phyloP scores from a whole-genome alignment of 2,329 filamentous ascomycete genomes.

The Tolypocladium endophyticum region DNA sequence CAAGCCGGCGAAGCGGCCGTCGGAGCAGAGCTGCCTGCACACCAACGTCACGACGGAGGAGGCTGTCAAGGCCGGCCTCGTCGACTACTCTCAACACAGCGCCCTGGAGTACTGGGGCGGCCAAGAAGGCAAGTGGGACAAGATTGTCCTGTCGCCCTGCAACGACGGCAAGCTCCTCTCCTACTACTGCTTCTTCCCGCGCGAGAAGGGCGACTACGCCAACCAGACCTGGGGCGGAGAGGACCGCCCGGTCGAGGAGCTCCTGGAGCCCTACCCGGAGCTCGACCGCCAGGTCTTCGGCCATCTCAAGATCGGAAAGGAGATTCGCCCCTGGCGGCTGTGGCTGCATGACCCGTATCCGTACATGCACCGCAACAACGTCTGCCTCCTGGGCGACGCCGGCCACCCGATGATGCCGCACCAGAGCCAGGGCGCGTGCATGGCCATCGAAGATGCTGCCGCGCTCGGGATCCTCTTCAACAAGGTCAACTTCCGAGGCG shows the following conservation, averaged over 20 bases:
- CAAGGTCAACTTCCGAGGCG: conserved; percentile 31
- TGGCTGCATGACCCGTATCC: conserved; percentile 53
- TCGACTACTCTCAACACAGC: conserved; percentile 49
- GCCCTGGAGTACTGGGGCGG: conserved; percentile 65
- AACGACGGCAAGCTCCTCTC: conserved; percentile 54
- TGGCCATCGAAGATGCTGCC: conserved; percentile 55
- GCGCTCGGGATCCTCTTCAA: conserved; percentile 52
- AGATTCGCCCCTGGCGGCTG: conserved; percentile 55
- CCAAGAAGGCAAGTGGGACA: conserved; percentile 51
- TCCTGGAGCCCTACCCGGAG: conserved; percentile 49
- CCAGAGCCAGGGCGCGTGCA: conserved; percentile 55
- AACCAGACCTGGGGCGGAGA: conserved; percentile 49
- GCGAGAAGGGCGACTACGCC: conserved; percentile 43
- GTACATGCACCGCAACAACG: conserved; percentile 38
- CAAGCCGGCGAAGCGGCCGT: conserved; percentile 44
- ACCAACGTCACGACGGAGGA: conserved; percentile 52
- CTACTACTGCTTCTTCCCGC: conserved; percentile 61
- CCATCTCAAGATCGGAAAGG: conserved; percentile 49
- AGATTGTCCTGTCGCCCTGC: conserved; percentile 62
- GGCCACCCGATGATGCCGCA: conserved; percentile 59
- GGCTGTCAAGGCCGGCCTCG: conserved; percentile 47
- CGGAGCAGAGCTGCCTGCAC: conserved; percentile 52
- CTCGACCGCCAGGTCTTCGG: conserved; percentile 46
- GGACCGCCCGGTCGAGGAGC: conserved; percentile 41
- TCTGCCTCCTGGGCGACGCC: conserved; percentile 55